Conservation (phyloP, 441 rosid genomes). For the Euphorbia celastroides region DNA sequence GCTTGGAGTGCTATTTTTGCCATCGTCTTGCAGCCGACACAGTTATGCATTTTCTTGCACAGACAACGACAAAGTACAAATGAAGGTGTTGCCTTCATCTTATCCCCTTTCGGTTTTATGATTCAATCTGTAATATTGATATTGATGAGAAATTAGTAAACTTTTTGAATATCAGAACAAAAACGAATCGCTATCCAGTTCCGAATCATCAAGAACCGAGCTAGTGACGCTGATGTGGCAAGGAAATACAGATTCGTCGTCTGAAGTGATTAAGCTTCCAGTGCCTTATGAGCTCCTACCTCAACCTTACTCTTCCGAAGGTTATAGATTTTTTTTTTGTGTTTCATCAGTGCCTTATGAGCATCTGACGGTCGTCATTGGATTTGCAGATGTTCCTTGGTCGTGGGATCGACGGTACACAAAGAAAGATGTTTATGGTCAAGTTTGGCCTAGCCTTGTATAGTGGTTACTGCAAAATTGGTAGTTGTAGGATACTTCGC, state of each 20-base stretch:
- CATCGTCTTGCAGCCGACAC: slow-evolving; percentile 27
- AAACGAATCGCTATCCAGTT: slow-evolving; percentile 10
- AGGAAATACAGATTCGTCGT: slow-evolving; percentile 33
- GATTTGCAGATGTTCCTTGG: slow-evolving; percentile 76
- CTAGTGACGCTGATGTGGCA: slow-evolving; percentile 67
- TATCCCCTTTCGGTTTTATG: background rate
- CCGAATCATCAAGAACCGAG: slow-evolving; percentile 28
- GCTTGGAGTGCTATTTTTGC: slow-evolving; percentile 87
- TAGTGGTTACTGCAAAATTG: no score
- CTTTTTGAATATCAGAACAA: slow-evolving; percentile 24
- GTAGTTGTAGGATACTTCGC: no score
- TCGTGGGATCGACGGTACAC: slow-evolving; percentile 80
- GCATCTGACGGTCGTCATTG: slow-evolving; percentile 10
- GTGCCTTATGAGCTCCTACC: slow-evolving; percentile 89
- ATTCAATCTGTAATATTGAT: background rate
- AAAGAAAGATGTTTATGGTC: slow-evolving; percentile 84
- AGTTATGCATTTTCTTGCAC: slow-evolving; percentile 58
- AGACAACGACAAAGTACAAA: slow-evolving; percentile 18
- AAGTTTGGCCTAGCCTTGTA: slow-evolving; percentile 65
- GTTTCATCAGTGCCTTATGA: background rate
- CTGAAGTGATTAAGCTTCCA: slow-evolving; percentile 54
- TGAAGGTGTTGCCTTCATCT: slow-evolving; percentile 30
- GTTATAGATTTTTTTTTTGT: slow-evolving; percentile 25
- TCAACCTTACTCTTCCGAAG: slow-evolving; percentile 60
- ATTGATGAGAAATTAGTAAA: background rate